These are phyloP conservation scores for Exophiala sp. DNA, from an alignment of 2,329 filamentous ascomycete genomes.

Conservation along the genomic window DNA sequence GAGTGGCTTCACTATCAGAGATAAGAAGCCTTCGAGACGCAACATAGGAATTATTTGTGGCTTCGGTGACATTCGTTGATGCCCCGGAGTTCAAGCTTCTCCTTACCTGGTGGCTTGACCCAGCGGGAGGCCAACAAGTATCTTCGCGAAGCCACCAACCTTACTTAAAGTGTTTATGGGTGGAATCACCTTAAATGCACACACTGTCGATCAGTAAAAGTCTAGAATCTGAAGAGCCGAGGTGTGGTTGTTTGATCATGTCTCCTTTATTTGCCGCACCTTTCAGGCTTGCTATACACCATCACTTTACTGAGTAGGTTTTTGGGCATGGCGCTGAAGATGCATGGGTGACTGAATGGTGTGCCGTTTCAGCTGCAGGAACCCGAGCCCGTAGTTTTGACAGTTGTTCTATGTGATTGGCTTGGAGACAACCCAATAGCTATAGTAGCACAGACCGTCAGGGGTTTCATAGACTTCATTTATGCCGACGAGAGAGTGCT, in stretches of 20 bases:
- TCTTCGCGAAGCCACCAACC: not conserved
- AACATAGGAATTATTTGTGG: not conserved
- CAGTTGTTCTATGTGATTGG: constrained; percentile 20
- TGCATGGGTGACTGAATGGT: too few species aligned
- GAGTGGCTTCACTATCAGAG: not conserved
- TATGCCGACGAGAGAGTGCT: constrained; percentile 5
- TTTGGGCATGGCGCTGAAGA: too few species aligned
- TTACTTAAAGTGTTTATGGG: too few species aligned
- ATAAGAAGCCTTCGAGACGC: not conserved
- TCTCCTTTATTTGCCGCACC: constrained; percentile 12
- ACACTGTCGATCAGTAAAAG: constrained; percentile 9
- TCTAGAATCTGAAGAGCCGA: constrained; percentile 18
- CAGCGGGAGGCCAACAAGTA: not conserved
- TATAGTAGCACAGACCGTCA: not conserved
- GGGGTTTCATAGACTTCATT: constrained; percentile 5
- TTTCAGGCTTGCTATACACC: not conserved
- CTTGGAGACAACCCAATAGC: constrained; percentile 3
- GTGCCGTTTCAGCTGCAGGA: constrained; percentile 22
- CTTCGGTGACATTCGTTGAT: too few species aligned
- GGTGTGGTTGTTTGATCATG: not conserved
- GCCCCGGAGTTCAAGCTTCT: too few species aligned
- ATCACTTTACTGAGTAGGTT: not conserved
- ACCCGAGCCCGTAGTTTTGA: constrained; percentile 4
- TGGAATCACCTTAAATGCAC: not conserved
- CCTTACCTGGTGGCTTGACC: too few species aligned